Conservation (phyloP, 345 rosid genomes). For the Diplotaxis tenuifolia region DNA sequence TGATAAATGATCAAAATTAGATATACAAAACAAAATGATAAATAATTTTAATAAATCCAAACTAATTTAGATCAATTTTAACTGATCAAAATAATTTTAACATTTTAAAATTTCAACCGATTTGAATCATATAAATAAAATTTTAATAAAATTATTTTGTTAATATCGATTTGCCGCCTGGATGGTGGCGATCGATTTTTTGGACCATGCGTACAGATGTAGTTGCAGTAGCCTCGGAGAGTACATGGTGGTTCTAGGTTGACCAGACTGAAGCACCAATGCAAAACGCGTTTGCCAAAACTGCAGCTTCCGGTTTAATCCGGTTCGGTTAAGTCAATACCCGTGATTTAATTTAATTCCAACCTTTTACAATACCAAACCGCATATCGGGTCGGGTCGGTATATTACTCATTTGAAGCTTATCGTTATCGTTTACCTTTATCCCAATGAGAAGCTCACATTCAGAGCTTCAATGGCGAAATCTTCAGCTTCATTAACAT, state of each 20-base stretch:
- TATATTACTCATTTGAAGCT: background rate
- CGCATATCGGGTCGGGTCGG: background rate
- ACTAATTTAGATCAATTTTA: no score
- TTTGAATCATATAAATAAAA: no score
- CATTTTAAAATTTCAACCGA: no score
- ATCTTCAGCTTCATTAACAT: slow-evolving; percentile 24
- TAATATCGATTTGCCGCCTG: no score
- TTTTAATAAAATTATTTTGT: no score
- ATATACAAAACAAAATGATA: no score
- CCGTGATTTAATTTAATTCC: background rate
- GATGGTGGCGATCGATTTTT: no score
- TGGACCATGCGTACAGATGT: no score
- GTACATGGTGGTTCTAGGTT: slow-evolving; percentile 46
- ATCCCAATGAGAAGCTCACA: slow-evolving; percentile 28
- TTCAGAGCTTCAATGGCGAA: slow-evolving; percentile 45
- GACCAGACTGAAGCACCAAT: slow-evolving; percentile 81
- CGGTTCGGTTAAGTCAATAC: slow-evolving; percentile 1
- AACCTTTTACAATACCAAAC: no score
- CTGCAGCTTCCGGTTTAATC: slow-evolving; percentile 70
- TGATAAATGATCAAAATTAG: no score
- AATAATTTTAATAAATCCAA: no score
- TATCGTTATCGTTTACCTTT: slow-evolving; percentile 4
- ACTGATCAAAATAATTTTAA: no score
- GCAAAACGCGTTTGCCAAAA: slow-evolving; percentile 90
- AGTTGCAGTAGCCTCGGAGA: slow-evolving; percentile 7